These are phyloP conservation scores for Penicillium thymicola DNA, from an alignment of 2,329 filamentous ascomycete genomes.

Conservation along the genomic window DNA sequence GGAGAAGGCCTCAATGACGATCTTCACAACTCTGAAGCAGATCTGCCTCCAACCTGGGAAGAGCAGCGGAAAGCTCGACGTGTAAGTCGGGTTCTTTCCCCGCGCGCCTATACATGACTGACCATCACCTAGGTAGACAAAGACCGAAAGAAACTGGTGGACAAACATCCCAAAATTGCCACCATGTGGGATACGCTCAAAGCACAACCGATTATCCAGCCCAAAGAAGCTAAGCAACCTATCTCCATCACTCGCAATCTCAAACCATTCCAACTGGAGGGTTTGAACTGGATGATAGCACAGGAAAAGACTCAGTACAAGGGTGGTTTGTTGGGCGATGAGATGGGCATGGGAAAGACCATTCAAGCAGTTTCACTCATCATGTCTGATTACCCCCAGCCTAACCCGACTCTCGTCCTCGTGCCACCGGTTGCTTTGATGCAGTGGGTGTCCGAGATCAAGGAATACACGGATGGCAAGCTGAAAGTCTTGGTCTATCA, in stretches of 20 bases:
- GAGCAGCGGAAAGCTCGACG: conserved; percentile 23
- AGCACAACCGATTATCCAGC: conserved; percentile 63
- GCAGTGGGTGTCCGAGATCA: conserved; percentile 87
- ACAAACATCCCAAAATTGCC: conserved; percentile 70
- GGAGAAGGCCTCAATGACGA: neutral
- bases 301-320: conserved; percentile 85
- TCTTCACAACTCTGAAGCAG: neutral
- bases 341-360: conserved; percentile 99
- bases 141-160: conserved; percentile 67
- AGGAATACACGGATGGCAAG: conserved; percentile 75
- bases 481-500: conserved; percentile 90
- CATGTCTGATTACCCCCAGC: conserved; percentile 93
- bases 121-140: conserved; percentile 27
- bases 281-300: conserved; percentile 86
- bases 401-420: conserved; percentile 77
- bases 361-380: conserved; percentile 97
- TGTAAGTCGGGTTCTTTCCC: conserved; percentile 5
- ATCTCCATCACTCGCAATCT: conserved; percentile 73
- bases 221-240: conserved; percentile 67
- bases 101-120: neutral
- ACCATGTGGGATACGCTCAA: conserved; percentile 83
- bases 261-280: conserved; percentile 92
- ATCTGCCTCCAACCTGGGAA: conserved; percentile 12
- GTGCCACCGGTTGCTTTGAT: conserved; percentile 91
- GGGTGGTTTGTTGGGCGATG: conserved; percentile 88